These are phyloP conservation scores for Paecilomyces dactylethromorphus DNA, from an alignment of 2,329 filamentous ascomycete species.

Conservation along the genomic window DNA sequence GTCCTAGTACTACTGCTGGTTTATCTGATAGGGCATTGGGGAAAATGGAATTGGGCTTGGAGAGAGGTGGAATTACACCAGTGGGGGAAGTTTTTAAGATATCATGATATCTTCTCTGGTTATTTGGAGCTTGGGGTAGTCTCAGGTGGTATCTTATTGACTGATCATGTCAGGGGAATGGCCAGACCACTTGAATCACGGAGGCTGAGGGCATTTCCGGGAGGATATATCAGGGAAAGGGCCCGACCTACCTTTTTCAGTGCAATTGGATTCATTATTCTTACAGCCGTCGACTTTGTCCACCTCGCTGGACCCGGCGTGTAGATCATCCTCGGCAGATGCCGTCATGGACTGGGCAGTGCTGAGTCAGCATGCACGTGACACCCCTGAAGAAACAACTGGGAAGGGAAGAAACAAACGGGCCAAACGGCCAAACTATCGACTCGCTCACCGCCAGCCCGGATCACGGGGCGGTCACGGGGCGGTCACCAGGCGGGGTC, in stretches of 20 bases:
- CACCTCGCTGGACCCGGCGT: too few relatives aligned
- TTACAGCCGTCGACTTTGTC: background rate
- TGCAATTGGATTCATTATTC: background rate
- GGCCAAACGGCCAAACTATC: too few relatives aligned
- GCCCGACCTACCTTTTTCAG: background rate
- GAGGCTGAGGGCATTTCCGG: background rate
- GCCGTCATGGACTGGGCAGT: background rate
- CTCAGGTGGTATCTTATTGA: too few relatives aligned
- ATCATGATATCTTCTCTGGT: too few relatives aligned
- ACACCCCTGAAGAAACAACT: slow-evolving; percentile 5
- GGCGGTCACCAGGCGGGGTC: background rate
- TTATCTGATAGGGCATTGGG: background rate
- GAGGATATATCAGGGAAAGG: slow-evolving; percentile 7
- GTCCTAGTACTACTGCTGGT: too few relatives aligned
- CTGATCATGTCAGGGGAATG: background rate
- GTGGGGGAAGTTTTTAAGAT: background rate
- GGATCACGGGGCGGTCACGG: slow-evolving; percentile 5
- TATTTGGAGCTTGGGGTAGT: too few relatives aligned
- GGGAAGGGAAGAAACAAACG: too few relatives aligned
- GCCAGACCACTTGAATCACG: background rate
- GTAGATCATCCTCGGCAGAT: background rate
- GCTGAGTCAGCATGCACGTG: background rate
- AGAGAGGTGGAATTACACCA: background rate
- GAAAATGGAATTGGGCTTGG: background rate
- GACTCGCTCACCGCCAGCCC: background rate